Percentiles rank a stretch among this genome's conserved stretches.
These are phyloP conservation scores for Populus pruinosa DNA, from an alignment of 345 rosid genomes.

Conservation along the genomic window DNA sequence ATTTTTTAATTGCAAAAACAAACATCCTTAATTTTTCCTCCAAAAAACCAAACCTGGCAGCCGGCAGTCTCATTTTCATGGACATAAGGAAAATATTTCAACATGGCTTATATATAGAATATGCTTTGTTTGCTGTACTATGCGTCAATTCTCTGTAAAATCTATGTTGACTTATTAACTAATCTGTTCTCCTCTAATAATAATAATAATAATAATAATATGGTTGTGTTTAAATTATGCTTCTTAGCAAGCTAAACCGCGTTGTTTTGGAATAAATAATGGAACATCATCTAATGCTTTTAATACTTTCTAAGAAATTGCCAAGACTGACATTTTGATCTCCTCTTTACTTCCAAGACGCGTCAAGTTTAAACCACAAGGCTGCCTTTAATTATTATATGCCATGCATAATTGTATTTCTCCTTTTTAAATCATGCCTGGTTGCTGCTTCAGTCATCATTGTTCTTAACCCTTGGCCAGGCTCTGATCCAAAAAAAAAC, in stretches of 20 bases:
- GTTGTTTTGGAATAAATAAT: neutral
- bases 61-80: neutral
- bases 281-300: neutral
- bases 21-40: no score
- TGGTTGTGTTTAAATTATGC: no score
- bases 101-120: no score
- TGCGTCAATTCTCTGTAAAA: neutral
- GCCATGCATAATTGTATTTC: neutral
- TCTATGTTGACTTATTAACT: neutral
- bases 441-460: no score
- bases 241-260: neutral
- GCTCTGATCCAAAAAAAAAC: no score
- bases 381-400: neutral
- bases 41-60: neutral
- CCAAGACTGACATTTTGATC: neutral
- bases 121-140: no score
- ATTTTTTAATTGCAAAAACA: no score
- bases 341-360: neutral
- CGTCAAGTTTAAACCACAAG: neutral
- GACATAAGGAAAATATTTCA: no score
- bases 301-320: neutral
- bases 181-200: no score
- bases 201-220: no score
- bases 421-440: no score
- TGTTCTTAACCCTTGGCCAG: no score